Percentiles rank a stretch among this genome's conserved stretches.
Conservation (phyloP, 306 rosid species). For the Fragaria iinumae region DNA sequence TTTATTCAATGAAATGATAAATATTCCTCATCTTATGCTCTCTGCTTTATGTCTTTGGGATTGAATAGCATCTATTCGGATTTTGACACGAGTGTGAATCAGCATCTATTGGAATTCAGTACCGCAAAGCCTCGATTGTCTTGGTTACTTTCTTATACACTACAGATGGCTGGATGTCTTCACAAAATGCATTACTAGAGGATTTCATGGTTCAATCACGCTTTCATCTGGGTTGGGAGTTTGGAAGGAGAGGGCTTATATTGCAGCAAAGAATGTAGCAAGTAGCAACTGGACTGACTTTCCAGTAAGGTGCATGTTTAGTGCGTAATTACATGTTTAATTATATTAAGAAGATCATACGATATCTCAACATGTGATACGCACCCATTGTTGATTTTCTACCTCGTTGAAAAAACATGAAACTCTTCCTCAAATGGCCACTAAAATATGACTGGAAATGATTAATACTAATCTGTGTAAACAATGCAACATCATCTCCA, state of each 20-base stretch:
- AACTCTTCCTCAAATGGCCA: background rate
- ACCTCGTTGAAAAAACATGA: background rate
- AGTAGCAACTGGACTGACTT: background rate
- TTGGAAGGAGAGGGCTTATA: background rate
- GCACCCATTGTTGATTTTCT: background rate
- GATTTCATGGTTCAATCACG: background rate
- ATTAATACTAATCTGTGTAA: background rate
- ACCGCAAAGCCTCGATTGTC: background rate
- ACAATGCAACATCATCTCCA: background rate
- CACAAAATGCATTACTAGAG: background rate
- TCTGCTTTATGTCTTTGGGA: background rate
- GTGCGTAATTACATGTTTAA: background rate
- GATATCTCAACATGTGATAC: background rate
- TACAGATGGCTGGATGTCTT: background rate
- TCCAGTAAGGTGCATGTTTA: background rate
- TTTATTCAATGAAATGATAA: slow-evolving; percentile 12
- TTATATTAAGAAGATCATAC: background rate
- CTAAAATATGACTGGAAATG: background rate
- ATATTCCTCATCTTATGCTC: background rate
- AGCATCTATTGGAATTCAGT: no score
- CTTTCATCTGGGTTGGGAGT: background rate
- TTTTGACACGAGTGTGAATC: background rate
- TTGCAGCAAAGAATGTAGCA: background rate
- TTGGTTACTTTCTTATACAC: background rate
- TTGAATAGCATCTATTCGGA: background rate